Evolutionary conservation across 2,329 filamentous ascomycete species (phyloP).

Genomic region (Escovopsis weberi): DNA sequence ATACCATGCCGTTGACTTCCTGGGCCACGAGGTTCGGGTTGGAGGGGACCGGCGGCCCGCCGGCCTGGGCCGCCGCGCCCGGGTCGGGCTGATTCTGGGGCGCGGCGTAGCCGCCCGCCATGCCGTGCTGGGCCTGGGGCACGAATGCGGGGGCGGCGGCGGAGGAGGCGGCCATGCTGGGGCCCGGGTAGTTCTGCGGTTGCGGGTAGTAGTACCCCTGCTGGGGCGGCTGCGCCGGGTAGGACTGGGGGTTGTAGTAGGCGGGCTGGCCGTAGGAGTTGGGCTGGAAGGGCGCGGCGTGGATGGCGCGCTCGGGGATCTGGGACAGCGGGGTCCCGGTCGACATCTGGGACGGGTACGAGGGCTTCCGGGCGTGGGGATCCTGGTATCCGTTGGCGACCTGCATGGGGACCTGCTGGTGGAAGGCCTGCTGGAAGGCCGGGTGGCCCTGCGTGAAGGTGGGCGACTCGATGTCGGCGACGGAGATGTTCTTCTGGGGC

Average conservation of each 20-base stretch:
- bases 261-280: slow-evolving; percentile 45
- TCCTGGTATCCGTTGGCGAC: slow-evolving; percentile 45
- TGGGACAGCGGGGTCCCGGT: slow-evolving; percentile 74
- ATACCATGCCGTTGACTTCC: slow-evolving; percentile 91
- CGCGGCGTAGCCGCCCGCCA: slow-evolving; percentile 23
- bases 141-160: slow-evolving; percentile 42
- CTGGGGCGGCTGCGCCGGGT: slow-evolving; percentile 25
- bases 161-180: slow-evolving; percentile 32
- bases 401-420: slow-evolving; percentile 80
- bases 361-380: slow-evolving; percentile 50
- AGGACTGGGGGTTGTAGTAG: slow-evolving; percentile 40
- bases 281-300: slow-evolving; percentile 80
- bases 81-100: slow-evolving; percentile 28
- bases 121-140: slow-evolving; percentile 34
- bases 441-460: slow-evolving; percentile 44
- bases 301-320: slow-evolving; percentile 83
- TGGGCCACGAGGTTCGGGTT: slow-evolving; percentile 51
- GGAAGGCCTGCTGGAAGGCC: slow-evolving; percentile 83
- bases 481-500: slow-evolving; percentile 85
- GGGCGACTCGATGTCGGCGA: slow-evolving; percentile 84
- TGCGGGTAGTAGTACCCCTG: slow-evolving; percentile 55
- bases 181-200: slow-evolving; percentile 28
- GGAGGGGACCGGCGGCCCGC: slow-evolving; percentile 11
- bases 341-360: slow-evolving; percentile 55
- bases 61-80: slow-evolving; percentile 11